phyloP scores from a whole-genome alignment of 2,329 filamentous ascomycete genomes.

The Penicillium sp. region DNA sequence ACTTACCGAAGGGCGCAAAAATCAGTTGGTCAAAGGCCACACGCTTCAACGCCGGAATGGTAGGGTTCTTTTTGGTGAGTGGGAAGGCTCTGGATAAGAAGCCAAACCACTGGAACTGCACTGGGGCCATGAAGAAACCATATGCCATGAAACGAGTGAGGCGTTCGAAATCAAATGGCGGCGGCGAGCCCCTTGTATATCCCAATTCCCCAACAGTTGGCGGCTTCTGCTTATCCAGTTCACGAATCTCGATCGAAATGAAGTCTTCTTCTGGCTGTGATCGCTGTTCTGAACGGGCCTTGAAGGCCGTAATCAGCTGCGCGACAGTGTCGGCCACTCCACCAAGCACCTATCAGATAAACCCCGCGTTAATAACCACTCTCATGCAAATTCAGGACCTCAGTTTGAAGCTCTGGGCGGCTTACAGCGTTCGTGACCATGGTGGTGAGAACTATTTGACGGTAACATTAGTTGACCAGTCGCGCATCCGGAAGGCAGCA shows the following conservation, averaged over 20 bases:
- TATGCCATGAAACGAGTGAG: constrained; percentile 95
- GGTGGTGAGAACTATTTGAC: constrained; percentile 75
- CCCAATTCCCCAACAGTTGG: constrained; percentile 64
- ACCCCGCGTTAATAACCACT: not conserved
- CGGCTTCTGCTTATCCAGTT: constrained; percentile 77
- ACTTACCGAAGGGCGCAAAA: constrained; percentile 79
- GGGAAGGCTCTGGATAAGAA: constrained; percentile 81
- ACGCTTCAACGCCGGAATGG: constrained; percentile 78
- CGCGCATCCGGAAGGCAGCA: constrained; percentile 6
- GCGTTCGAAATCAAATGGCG: constrained; percentile 92
- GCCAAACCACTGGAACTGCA: constrained; percentile 95
- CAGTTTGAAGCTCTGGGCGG: not conserved
- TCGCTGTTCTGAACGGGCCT: constrained; percentile 58
- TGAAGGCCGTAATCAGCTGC: constrained; percentile 81
- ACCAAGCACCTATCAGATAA: constrained; percentile 64
- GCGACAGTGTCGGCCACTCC: constrained; percentile 96
- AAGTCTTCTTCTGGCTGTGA: constrained; percentile 60
- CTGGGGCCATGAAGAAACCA: constrained; percentile 89
- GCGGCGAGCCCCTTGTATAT: constrained; percentile 61
- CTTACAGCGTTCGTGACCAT: constrained; percentile 96
- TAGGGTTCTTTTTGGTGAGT: constrained; percentile 71
- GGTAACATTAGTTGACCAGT: not conserved
- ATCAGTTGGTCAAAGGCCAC: constrained; percentile 90
- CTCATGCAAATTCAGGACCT: constrained; percentile 2
- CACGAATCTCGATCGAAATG: constrained; percentile 81